Base-by-base conservation (phyloP, 2,329 filamentous ascomycete genomes). In the Fusarium devonianum region DNA sequence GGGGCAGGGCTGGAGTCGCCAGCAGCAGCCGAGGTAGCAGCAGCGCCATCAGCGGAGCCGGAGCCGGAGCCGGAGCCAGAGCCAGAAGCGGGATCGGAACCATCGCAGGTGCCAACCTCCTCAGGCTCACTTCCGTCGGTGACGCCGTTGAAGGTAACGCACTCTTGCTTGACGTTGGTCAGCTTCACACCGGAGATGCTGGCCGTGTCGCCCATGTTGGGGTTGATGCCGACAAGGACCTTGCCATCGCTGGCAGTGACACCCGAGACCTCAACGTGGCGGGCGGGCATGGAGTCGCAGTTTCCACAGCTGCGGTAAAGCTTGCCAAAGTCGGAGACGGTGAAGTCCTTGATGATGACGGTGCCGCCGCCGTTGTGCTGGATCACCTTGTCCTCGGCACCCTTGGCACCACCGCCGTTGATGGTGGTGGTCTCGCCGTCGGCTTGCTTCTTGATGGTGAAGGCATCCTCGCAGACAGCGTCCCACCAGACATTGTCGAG, bases 401-500 rank as follows among this genome's bases (percentile, higher is more conserved):
- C 69, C 23, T 71, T 73, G 8, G 77, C 78, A 23, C 77, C 77
- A 17, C 78, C 78, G 2, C 76, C 75, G 37, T 69, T 71, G 39
- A 78, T 75, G 62, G 69, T 73, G 14, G 73, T 69, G 5, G 49
- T 58, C 30, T 50, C 56, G 3, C 62, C 63, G 5, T 49, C 49
- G 4, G 23, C 35, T 26, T 62, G 61, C 64, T 66, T 44, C 64
- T 65, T 65, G 35, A 65, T 57, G 7, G 39, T 47, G 53, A 77
- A 74, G 22, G 74, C 75, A 26, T 78, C 74, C 54, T 78, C 75
- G 32, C 76, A 78, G 29, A 78, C 75, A 21, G 75, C 73, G 34
- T 75, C 72, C 60, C 77, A 81, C 73, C 75, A 78, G 38, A 80
- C 77, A 21, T 73, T 74, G 58, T 71, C 69, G 3, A 78, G 47